These are phyloP conservation scores for Hypoxylon intermedium DNA, from an alignment of 495 filamentous ascomycete genomes.

Conservation along the genomic window DNA sequence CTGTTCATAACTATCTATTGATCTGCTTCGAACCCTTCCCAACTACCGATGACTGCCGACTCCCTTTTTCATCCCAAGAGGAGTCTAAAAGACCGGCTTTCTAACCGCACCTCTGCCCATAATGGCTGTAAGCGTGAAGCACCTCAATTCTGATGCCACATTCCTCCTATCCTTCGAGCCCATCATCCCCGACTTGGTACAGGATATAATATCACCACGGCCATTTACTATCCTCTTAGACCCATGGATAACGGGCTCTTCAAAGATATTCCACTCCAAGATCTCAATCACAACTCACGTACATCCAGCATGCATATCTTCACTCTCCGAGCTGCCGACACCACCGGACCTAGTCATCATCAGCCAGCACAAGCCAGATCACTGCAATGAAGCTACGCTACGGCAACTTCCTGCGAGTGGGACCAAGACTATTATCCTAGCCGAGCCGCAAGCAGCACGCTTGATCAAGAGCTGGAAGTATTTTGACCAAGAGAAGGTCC, in stretches of 20 bases:
- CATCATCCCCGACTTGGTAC: constrained; percentile 41
- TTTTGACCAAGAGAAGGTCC: constrained; percentile 63
- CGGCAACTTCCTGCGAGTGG: constrained; percentile 62
- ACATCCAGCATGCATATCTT: constrained; percentile 61
- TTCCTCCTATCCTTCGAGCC: constrained; percentile 72
- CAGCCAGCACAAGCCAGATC: constrained; percentile 73
- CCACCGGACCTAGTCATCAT: constrained; percentile 69
- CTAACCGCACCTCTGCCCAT: background rate
- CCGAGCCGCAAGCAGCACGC: constrained; percentile 66
- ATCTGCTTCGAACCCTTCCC: constrained; percentile 4
- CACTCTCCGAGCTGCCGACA: constrained; percentile 64
- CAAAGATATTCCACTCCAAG: constrained; percentile 65
- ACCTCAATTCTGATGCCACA: constrained; percentile 73
- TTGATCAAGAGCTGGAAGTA: constrained; percentile 69
- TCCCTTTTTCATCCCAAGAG: constrained; percentile 5
- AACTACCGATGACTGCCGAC: constrained; percentile 21
- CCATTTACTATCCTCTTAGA: constrained; percentile 73
- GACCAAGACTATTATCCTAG: constrained; percentile 65
- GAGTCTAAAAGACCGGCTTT: constrained; percentile 11
- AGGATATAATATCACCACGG: constrained; percentile 44
- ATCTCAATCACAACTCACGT: constrained; percentile 66
- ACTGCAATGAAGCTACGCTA: constrained; percentile 73
- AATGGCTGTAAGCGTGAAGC: constrained; percentile 71
- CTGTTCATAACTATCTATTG: background rate
- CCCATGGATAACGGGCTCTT: constrained; percentile 71